Conservation (phyloP, 225 moss, liverwort and hornwort genomes). For the Climacium dendroides region DNA sequence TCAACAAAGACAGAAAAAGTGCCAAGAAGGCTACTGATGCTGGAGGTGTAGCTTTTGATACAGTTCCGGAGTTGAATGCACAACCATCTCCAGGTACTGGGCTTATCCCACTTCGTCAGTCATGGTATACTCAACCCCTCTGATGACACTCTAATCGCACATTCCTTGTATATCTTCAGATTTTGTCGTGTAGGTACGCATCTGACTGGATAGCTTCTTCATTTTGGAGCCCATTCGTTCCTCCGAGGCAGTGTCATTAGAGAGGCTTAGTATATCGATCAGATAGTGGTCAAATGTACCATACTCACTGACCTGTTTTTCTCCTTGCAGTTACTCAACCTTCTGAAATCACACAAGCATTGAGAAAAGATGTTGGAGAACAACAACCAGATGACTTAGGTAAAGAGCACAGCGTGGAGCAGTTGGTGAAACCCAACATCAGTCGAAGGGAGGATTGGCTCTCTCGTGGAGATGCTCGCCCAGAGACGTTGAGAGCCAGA, state of each 20-base stretch:
- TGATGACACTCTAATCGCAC: neutral
- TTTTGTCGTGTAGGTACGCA: neutral
- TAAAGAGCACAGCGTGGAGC: neutral
- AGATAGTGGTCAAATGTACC: neutral
- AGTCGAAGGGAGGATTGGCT: conserved; percentile 9
- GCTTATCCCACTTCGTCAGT: neutral
- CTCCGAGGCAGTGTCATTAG: neutral
- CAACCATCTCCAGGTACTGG: conserved; percentile 10
- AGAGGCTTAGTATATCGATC: neutral
- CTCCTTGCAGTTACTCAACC: conserved; percentile 6
- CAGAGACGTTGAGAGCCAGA: neutral
- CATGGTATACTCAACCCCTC: neutral
- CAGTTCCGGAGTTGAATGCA: conserved; percentile 9
- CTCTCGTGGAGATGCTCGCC: neutral
- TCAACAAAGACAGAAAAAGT: conserved; percentile 15
- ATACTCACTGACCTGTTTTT: neutral
- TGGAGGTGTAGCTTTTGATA: neutral
- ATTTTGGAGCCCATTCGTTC: neutral
- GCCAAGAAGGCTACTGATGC: neutral
- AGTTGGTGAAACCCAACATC: neutral
- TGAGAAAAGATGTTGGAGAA: neutral
- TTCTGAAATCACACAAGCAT: neutral
- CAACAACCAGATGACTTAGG: neutral
- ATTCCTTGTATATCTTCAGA: neutral
- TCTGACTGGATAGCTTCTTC: neutral